Evolutionary conservation across 495 filamentous ascomycete genomes (phyloP).

Genomic region (Aeminium ludgeri): DNA sequence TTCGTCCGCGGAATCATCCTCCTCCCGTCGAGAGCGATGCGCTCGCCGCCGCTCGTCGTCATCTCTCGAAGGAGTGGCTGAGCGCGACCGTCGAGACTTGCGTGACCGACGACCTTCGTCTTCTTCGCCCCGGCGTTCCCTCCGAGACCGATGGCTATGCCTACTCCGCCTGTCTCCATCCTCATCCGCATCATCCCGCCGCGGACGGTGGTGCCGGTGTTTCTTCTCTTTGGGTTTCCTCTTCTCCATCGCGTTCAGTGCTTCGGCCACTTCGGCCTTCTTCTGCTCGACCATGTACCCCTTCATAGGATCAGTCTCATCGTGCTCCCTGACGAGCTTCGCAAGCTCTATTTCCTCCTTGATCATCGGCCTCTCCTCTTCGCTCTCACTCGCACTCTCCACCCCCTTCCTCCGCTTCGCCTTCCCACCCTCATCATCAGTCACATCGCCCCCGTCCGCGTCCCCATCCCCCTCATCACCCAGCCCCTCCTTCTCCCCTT

Average conservation of each 20-base stretch:
- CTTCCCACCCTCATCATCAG: constrained; percentile 12
- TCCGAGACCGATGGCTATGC: not conserved
- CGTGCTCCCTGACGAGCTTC: constrained; percentile 49
- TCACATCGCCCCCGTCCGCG: constrained; percentile 15
- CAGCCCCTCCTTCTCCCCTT: constrained; percentile 42
- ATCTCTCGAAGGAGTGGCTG: not conserved
- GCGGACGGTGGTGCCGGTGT: constrained; percentile 25
- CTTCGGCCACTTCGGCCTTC: constrained; percentile 64
- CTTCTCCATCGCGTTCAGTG: constrained; percentile 39
- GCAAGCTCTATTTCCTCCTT: constrained; percentile 63
- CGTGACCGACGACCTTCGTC: not conserved
- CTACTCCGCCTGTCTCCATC: not conserved
- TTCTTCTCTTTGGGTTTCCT: constrained; percentile 33
- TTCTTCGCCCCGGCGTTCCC: not conserved
- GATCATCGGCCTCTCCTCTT: constrained; percentile 31
- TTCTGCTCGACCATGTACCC: constrained; percentile 73
- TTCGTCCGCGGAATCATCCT: no score
- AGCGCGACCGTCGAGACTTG: not conserved
- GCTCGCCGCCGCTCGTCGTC: no score
- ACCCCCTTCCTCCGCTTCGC: constrained; percentile 25
- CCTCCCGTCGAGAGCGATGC: no score
- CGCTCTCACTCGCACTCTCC: constrained; percentile 22
- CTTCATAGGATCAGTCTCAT: constrained; percentile 98
- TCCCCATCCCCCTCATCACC: constrained; percentile 37
- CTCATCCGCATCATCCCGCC: constrained; percentile 2